Evolutionary conservation across 225 moss, liverwort and hornwort species (phyloP).

Genomic region (Thuidium tamariscinum): DNA sequence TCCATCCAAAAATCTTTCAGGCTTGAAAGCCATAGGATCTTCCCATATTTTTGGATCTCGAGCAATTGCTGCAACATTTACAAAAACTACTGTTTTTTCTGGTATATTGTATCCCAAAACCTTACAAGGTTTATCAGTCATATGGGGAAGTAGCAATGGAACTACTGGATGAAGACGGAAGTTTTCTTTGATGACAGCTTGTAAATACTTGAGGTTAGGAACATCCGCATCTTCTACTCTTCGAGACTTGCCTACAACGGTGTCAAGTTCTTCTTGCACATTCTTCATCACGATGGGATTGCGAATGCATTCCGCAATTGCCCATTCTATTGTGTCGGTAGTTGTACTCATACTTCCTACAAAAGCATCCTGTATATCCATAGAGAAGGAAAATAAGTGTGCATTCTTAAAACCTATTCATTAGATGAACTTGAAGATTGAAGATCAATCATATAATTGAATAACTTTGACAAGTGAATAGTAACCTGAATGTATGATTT

Average conservation of each 20-base stretch:
- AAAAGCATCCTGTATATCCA: not conserved
- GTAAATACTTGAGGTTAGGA: not conserved
- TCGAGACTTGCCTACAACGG: not conserved
- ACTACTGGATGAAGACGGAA: not conserved
- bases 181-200: not conserved
- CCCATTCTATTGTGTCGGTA: not conserved
- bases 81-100: no score
- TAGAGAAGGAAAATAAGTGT: not conserved
- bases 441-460: not conserved
- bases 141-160: not conserved
- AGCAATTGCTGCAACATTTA: not conserved
- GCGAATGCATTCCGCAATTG: not conserved
- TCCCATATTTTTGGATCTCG: not conserved
- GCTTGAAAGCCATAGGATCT: not conserved
- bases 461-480: not conserved
- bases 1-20: not conserved
- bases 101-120: not conserved
- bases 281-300: not conserved
- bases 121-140: not conserved
- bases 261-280: not conserved
- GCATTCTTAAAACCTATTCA: rapidly evolving
- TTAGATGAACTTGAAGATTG: not conserved
- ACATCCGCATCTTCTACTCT: not conserved
- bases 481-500: rapidly evolving
- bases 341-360: not conserved